These are phyloP conservation scores for Colletotrichum kahawae DNA, from an alignment of 2,329 filamentous ascomycete species.

Conservation along the genomic window DNA sequence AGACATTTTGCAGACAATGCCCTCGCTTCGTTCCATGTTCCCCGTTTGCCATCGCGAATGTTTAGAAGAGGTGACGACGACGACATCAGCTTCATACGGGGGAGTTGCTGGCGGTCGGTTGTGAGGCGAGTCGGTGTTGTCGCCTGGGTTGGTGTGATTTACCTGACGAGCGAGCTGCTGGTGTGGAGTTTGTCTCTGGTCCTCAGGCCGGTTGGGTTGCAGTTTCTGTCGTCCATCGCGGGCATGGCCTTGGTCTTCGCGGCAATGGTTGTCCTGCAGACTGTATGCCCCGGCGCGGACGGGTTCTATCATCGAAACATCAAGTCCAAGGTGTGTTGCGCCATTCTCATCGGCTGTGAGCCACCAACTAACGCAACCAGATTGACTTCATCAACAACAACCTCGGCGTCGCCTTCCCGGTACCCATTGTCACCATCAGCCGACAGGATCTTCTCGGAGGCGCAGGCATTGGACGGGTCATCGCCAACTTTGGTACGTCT, in stretches of 20 bases:
- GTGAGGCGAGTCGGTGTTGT: constrained; percentile 26
- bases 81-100: not conserved
- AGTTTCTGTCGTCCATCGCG: constrained; percentile 53
- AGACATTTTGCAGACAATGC: constrained; percentile 23
- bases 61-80: not conserved
- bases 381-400: constrained; percentile 56
- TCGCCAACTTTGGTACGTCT: constrained; percentile 48
- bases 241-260: constrained; percentile 49
- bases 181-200: constrained; percentile 48
- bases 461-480: constrained; percentile 44
- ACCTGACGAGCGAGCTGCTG: constrained; percentile 46
- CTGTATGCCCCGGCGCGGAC: constrained; percentile 25
- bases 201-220: constrained; percentile 35
- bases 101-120: not conserved
- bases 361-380: constrained; percentile 31
- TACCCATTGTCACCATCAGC: constrained; percentile 53
- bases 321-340: constrained; percentile 35
- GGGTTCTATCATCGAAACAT: constrained; percentile 33
- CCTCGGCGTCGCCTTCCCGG: constrained; percentile 55
- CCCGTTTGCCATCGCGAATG: constrained; percentile 4
- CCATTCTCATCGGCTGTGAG: not conserved
- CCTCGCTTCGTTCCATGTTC: not conserved
- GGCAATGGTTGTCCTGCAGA: constrained; percentile 33
- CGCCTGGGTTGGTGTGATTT: constrained; percentile 39
- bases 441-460: constrained; percentile 34